Base-by-base conservation (phyloP, 345 rosid genomes). In the Litchi chinensis region DNA sequence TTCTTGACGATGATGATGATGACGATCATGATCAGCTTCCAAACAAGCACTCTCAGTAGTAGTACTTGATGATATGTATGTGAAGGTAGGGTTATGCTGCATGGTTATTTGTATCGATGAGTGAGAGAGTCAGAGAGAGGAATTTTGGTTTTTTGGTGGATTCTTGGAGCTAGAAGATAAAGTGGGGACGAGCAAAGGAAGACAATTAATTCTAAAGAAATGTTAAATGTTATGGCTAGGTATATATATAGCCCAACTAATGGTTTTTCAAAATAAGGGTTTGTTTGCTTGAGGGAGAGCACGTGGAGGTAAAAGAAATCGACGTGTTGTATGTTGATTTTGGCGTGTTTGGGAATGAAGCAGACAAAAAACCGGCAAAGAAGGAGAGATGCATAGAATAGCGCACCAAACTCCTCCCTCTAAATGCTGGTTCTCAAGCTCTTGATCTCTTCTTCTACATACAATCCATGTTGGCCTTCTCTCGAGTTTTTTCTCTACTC, bases 361-460 rank as follows among this genome's bases (percentile, higher is more conserved):
- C 84, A 68, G 91, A 86, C 89, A 85, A 75, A 69, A 46, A 50
- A 79, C 71, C 88, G 79, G 80, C 75, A 79, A 81, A 77, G 79
- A 50, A 79, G 83, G 73, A 60, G 65, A 78, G 80, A 80, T 78
- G 83, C 83, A 78, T 81, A 73, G 83, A 83, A 80, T 48, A 73
- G 79, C 66, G 86, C 82, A 83, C 81, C 85, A 59, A 74, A 59
- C 73, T 15, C 44, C 76, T 64, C 80, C 52, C 66, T 26, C 65
- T 39, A 8, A 73, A 70, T 77, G 76, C 87, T 79, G 81, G 74
- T 83, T 76, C 81, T 78, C 79, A 75, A 83, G 82, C 72, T 44
- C 73, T 54, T 32, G 12, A 77, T 66, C 39, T 66, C 74, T 74
- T 39, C 78, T 60, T 82, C 80, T 71, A 74, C 60, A 22, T 70